Conservation (phyloP, 2,329 filamentous ascomycete genomes). For the Alternaria tenuissima region DNA sequence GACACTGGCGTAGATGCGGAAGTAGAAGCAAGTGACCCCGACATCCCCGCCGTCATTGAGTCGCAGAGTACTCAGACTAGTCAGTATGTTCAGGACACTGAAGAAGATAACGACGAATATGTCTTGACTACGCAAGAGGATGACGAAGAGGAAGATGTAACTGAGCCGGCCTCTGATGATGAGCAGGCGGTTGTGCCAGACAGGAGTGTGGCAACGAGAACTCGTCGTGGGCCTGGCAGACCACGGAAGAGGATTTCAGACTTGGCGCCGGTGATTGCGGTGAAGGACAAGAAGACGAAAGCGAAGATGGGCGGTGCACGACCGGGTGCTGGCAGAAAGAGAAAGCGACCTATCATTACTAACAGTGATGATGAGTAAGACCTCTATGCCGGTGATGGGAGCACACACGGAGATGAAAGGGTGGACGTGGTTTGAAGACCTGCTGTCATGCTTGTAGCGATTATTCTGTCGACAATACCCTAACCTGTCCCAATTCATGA, state of each 20-base stretch:
- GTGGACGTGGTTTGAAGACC: neutral
- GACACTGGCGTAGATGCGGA: neutral
- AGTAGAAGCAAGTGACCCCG: conserved; percentile 1
- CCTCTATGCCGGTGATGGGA: neutral
- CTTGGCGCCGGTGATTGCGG: conserved; percentile 7
- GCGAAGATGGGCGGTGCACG: conserved; percentile 16
- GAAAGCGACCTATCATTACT: conserved; percentile 22
- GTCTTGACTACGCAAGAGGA: conserved; percentile 4
- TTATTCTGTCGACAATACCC: neutral
- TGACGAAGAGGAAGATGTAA: neutral
- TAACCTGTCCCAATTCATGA: neutral
- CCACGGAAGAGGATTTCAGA: neutral
- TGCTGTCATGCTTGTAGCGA: neutral
- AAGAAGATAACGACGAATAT: conserved; percentile 19
- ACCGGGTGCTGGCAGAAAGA: conserved; percentile 18
- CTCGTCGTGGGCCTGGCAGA: conserved; percentile 1
- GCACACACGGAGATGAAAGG: neutral
- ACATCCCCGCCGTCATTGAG: neutral
- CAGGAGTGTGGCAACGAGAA: neutral
- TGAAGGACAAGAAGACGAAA: conserved; percentile 6
- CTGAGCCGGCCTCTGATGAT: neutral
- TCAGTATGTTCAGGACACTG: conserved; percentile 20
- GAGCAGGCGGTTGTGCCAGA: neutral
- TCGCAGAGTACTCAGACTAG: conserved; percentile 8
- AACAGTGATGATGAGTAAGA: conserved; percentile 25